phyloP scores from a whole-genome alignment of 495 filamentous ascomycete species.

The Penicillium parvum region DNA sequence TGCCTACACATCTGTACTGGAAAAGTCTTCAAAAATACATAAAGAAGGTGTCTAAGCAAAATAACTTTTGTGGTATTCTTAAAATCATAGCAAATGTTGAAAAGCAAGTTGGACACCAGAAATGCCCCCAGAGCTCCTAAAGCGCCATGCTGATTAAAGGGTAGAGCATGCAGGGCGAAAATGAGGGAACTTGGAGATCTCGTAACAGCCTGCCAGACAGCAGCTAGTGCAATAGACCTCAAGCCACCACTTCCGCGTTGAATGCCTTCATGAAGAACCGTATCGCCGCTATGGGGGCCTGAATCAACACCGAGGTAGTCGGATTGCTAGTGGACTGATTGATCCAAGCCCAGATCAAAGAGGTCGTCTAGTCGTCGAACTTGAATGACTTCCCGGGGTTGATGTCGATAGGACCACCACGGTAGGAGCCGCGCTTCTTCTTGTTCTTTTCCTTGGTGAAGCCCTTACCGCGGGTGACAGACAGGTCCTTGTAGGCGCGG shows the following conservation, averaged over 20 bases:
- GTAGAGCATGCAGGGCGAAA: too few relatives aligned
- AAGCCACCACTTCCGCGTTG: too few relatives aligned
- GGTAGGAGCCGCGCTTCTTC: conserved; percentile 78
- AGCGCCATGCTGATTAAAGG: conserved; percentile 27
- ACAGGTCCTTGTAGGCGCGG: conserved; percentile 78
- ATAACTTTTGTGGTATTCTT: conserved; percentile 21
- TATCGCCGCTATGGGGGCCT: neutral
- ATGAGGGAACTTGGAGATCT: too few relatives aligned
- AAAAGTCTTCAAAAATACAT: too few relatives aligned
- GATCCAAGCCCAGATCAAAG: neutral
- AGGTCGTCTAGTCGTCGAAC: conserved; percentile 66
- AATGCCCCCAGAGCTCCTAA: conserved; percentile 24
- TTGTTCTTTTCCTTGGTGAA: conserved; percentile 99
- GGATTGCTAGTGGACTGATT: too few relatives aligned
- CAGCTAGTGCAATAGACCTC: too few relatives aligned
- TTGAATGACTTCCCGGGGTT: conserved; percentile 66
- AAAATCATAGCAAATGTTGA: conserved; percentile 13
- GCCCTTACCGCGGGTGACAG: conserved; percentile 87
- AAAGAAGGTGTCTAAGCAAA: too few relatives aligned
- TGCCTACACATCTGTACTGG: too few relatives aligned
- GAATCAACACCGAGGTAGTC: too few relatives aligned
- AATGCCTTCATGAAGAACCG: too few relatives aligned
- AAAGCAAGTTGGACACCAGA: conserved; percentile 7
- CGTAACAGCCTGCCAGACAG: too few relatives aligned
- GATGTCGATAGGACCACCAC: conserved; percentile 79